phyloP scores from a whole-genome alignment of 192 early-diverging fungal genomes.

The Coemansia sp. region DNA sequence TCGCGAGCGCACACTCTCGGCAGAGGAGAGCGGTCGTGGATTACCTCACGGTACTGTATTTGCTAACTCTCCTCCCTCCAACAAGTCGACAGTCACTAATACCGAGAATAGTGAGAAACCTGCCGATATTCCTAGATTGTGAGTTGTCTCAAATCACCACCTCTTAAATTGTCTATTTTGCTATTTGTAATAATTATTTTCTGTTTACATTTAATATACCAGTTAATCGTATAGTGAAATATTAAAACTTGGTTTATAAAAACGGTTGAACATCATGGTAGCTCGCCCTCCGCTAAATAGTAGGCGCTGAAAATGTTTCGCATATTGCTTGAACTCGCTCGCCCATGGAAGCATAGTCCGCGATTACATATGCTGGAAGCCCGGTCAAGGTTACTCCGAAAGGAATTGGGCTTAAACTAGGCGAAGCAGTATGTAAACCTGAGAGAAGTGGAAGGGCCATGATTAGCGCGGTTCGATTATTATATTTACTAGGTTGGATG shows the following conservation, averaged over 20 bases:
- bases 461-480: not conserved
- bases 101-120: slow-evolving; percentile 25
- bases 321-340: not conserved
- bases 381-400: too few species aligned
- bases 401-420: too few species aligned
- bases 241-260: not conserved
- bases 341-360: too few species aligned
- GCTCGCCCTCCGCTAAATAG: not conserved
- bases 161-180: not conserved
- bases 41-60: not conserved
- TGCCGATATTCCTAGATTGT: not conserved
- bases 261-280: not conserved
- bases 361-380: too few species aligned
- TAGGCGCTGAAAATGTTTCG: not conserved
- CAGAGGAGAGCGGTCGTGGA: slow-evolving; percentile 25
- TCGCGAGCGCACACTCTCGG: slow-evolving; percentile 22
- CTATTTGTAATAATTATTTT: slow-evolving; percentile 5
- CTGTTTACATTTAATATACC: not conserved
- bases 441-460: too few species aligned
- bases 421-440: too few species aligned
- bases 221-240: too few species aligned
- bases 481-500: too few species aligned
- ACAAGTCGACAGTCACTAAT: slow-evolving; percentile 23
- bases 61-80: slow-evolving; percentile 11
- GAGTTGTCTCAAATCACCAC: not conserved